Evolutionary conservation across 1,139 yeast species (phyloP), one percentile per base, ranked within the genome.

Genomic region (Wickerhamomyces sp.): DNA sequence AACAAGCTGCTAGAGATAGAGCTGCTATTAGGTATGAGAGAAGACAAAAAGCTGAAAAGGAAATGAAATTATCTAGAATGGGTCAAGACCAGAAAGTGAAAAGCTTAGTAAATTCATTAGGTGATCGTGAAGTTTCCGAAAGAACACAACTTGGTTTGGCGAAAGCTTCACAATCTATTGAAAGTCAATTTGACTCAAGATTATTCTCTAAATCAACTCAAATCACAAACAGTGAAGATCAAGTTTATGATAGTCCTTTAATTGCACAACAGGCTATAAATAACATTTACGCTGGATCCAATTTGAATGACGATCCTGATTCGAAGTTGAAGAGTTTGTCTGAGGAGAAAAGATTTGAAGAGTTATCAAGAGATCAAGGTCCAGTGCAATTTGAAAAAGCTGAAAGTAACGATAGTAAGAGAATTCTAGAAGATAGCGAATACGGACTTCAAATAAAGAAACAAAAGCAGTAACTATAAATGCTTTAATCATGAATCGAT

Each of bases 301-400:
- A 28, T 11, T 24, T 44, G n/a, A 54, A 46, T 14, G 44, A 44
- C 8, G 52, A 55, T 31, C 60, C 58, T 3, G 57, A 58, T 30
- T 58, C 52, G 15, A 58, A 57, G 19, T 31, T 59, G 21, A 56
- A 54, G 24, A 49, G 57, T 16, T 43, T 65, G 14, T 46, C 52
- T 6, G 44, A 49, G 16, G 69, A 62, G 29, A 46, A 46, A 30
- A 54, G 67, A 28, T 62, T 62, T 41, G 68, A 65, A 4, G 53
- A 55, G 2, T 49, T 61, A 4, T 59, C 57, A 3, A 45, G 47
- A 4, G 49, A 53, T 28, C 54, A 59, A 12, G 77, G 76, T 0
- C 79, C 81, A 1, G 71, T 76, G 5, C 68, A 64, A 36, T 77
- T 76, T 51, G 77, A 74, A 19, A 64, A 61, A 38, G 75, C 69